Base-by-base conservation (phyloP, 2,329 filamentous ascomycete species). In the Bipolaris oryzae region DNA sequence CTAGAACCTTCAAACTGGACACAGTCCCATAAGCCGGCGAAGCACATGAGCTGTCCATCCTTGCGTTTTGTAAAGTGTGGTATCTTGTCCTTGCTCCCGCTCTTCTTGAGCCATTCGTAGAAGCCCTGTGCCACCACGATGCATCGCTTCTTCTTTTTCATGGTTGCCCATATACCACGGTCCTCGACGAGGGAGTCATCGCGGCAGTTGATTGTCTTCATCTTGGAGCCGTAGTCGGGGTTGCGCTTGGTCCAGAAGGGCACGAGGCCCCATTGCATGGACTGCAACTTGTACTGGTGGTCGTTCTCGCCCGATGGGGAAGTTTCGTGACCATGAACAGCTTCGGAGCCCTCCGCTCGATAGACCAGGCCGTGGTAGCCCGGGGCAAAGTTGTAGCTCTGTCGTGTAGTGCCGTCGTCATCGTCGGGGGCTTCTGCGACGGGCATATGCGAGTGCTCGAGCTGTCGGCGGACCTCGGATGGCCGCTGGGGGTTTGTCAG, bases 261-360 rank as follows among this genome's bases (percentile, higher is more conserved):
- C 13, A 98, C 82, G 6, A 99, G 83, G 0, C 94, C 95, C 95
- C 95, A 99, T 83, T 92, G 94, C 90, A 98, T 98, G 2, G 87
- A 83, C 74, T 97, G 92, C 7, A 99, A 80, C 75, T 90, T 94
- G 79, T 96, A 96, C 64, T 79, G 86, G 9, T 82, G 81, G 56
- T 78, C 73, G 25, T 15, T 25, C 23, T 31, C n/a, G n/a, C 21
- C n/a, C 28, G 23, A 10, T 10, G 55, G 31, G 67, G 50, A 42
- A 38, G 58, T 61, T 37, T 66, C 57, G 18, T 68, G 48, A 63
- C 62, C 54, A 16, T 73, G 81, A n/a, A 85, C 86, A 61, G 80
- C 79, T 56, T 89, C 86, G 11, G 87, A 82, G 5, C 84, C 83
- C 49, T 92, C 86, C 33, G 91, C 91, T 57, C 92, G 87, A 73